Evolutionary conservation across 2,329 filamentous ascomycete genomes (phyloP).

Genomic region (Aureobasidium lini): DNA sequence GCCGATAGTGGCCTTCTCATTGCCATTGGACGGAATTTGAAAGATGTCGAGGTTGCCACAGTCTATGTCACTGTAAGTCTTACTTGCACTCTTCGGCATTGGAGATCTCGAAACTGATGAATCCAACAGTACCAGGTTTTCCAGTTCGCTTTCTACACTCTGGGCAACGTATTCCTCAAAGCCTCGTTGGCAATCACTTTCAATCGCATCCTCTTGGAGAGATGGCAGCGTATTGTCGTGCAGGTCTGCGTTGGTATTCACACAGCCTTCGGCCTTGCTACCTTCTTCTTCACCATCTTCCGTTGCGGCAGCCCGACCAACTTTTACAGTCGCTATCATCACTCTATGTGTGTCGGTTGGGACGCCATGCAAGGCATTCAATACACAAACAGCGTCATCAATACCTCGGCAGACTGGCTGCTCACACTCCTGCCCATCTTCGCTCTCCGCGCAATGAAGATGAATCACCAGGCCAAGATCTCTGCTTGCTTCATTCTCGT

Average conservation of each 20-base stretch:
- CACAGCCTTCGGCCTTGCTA: constrained; percentile 30
- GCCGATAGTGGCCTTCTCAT: background rate
- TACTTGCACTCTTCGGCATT: background rate
- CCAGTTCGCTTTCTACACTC: constrained; percentile 32
- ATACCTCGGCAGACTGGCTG: background rate
- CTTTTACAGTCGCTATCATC: background rate
- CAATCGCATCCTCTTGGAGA: constrained; percentile 33
- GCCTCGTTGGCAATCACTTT: constrained; percentile 40
- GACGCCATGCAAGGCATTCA: constrained; percentile 11
- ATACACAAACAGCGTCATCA: constrained; percentile 10
- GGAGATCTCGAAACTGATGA: background rate
- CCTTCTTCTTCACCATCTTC: constrained; percentile 20
- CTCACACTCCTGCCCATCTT: constrained; percentile 7
- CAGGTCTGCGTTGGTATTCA: constrained; percentile 19
- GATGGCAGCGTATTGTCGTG: constrained; percentile 30
- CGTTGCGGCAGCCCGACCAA: constrained; percentile 4
- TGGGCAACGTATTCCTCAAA: constrained; percentile 36
- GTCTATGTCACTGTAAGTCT: background rate
- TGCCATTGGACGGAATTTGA: background rate
- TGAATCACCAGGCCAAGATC: constrained; percentile 4
- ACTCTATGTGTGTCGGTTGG: constrained; percentile 12
- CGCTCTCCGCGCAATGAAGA: background rate
- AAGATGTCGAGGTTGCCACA: background rate
- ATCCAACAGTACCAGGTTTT: constrained; percentile 21
- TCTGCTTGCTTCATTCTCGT: constrained; percentile 4